Evolutionary conservation across 768 basidiomycete species (phyloP).

Genomic region (Suillus luteus): DNA sequence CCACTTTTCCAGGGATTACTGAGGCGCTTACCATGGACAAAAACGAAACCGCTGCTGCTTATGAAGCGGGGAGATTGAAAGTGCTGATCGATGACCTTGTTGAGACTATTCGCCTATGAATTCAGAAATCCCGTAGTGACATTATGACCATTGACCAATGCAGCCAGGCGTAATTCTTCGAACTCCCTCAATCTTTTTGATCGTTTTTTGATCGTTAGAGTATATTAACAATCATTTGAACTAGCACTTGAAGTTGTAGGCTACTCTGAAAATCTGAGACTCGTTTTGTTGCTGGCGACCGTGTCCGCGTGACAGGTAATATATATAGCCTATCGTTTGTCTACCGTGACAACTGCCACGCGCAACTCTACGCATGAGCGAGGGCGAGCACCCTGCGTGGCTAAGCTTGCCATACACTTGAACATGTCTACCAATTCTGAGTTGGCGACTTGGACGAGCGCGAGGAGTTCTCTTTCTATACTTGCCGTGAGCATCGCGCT

Average conservation of each 20-base stretch:
- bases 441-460: conserved; percentile 17
- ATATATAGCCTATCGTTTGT: background rate
- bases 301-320: background rate
- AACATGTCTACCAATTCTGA: conserved; percentile 9
- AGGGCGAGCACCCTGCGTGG: no score
- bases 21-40: conserved; percentile 74
- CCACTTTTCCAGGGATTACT: conserved; percentile 77
- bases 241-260: background rate
- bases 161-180: background rate
- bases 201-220: background rate
- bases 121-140: background rate
- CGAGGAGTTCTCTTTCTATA: conserved; percentile 26
- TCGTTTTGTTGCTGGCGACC: background rate
- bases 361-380: background rate
- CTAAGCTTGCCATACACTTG: background rate
- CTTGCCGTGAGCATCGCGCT: conserved; percentile 35
- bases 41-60: conserved; percentile 58
- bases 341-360: background rate
- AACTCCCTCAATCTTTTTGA: background rate
- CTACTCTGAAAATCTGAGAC: background rate
- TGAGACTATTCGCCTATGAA: conserved; percentile 28
- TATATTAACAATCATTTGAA: background rate
- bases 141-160: no score
- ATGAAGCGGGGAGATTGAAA: conserved; percentile 64
- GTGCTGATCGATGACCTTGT: conserved; percentile 54